Base-by-base conservation (phyloP, 805 yeast species). In the Candida oleophila region DNA sequence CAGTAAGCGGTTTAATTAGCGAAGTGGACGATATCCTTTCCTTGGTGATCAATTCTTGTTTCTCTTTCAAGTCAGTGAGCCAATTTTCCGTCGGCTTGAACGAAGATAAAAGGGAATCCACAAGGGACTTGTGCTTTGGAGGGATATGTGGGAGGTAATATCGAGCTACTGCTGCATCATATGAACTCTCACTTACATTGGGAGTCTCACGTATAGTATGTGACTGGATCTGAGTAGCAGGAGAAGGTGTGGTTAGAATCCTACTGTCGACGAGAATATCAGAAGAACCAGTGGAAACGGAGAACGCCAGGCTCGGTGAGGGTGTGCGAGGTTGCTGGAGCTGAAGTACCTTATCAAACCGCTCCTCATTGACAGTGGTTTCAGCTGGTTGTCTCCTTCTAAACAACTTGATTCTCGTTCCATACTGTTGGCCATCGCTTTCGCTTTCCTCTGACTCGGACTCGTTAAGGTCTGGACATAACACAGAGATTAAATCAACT, bases 1-100 rank as follows among this genome's bases (percentile, higher is more conserved):
- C 14, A 0, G 51, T 41, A 14, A 78, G 55, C 8, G 71, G 66
- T 22, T 49, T 47, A 11, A 68, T 22, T 33, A 57, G 28, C 4
- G 45, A 36, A 8, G 32, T 21, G 14, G 39, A 14, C 12, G 21
- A 5, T 7, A 19, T 36, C 9, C 48, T 37, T 35, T 45, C 48
- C 30, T 39, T 41, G 19, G 25, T 38, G 34, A 44, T 35, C 18
- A 42, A n/a, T 33, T 21, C 25, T 12, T 34, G 45, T 22, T 34
- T 33, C 15, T n/a, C 22, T 19, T 22, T 33, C 16, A 25, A 15
- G 30, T 38, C 41, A 7, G 16, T 7, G 28, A 21, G 41, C 35
- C 35, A 22, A 36, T 21, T 20, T 11, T 41, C 43, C 11, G 43
- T 21, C 8, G 11, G 15, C 21, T 19, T n/a, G 45, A 35, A 25